These are phyloP conservation scores for Microsporum canis DNA, from an alignment of 2,329 filamentous ascomycete species.

Conservation along the genomic window DNA sequence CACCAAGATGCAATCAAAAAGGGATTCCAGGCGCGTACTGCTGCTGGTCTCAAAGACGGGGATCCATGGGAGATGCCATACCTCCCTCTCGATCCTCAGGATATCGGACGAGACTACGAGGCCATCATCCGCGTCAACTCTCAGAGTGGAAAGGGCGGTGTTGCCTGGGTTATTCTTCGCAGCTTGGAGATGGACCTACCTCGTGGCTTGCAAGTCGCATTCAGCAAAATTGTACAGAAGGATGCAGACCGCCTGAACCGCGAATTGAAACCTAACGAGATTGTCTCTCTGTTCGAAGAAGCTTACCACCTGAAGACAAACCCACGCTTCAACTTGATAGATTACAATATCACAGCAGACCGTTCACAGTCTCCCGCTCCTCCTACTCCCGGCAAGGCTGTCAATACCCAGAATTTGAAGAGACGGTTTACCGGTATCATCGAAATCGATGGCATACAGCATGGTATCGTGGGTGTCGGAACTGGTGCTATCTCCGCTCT, in stretches of 20 bases:
- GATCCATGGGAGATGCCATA: slow-evolving; percentile 78
- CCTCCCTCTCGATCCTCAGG: slow-evolving; percentile 79
- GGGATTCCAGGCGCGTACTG: slow-evolving; percentile 57
- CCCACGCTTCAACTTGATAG: slow-evolving; percentile 72
- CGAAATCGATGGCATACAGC: slow-evolving; percentile 67
- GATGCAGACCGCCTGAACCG: slow-evolving; percentile 69
- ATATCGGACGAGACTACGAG: slow-evolving; percentile 95
- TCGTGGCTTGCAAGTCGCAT: slow-evolving; percentile 81
- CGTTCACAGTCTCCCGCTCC: slow-evolving; percentile 64
- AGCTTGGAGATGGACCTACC: slow-evolving; percentile 86
- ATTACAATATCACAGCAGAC: slow-evolving; percentile 84
- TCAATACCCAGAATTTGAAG: slow-evolving; percentile 65
- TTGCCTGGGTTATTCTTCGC: slow-evolving; percentile 85
- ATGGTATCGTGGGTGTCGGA: slow-evolving; percentile 65
- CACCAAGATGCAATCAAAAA: slow-evolving; percentile 98
- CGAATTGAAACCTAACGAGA: slow-evolving; percentile 74
- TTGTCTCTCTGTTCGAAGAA: slow-evolving; percentile 74
- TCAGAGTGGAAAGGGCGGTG: slow-evolving; percentile 86
- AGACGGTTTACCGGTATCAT: slow-evolving; percentile 78
- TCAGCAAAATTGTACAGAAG: slow-evolving; percentile 75
- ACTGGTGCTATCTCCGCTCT: slow-evolving; percentile 86
- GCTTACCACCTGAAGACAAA: slow-evolving; percentile 78
- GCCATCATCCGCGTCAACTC: slow-evolving; percentile 97
- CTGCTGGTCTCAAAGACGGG: slow-evolving; percentile 47
- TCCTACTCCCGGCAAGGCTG: slow-evolving; percentile 55